A percentile compares a stretch with the other conserved stretches of the same genome.
phyloP scores from a whole-genome alignment of 1,284 basidiomycete species.

The Cryptococcus hybrid region DNA sequence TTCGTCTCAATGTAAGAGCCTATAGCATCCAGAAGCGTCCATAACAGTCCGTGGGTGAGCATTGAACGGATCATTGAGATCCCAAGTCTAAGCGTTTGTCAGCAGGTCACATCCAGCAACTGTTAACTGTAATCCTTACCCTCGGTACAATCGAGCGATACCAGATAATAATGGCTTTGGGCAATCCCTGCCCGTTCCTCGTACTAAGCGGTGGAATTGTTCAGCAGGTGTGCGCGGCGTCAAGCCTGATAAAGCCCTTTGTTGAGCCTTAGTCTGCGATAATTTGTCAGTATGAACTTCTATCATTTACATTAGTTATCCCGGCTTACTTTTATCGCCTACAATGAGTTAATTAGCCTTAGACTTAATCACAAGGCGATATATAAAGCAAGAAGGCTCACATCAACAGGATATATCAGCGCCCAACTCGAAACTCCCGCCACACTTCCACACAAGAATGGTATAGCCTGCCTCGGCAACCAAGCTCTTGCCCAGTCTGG shows the following conservation, averaged over 20 bases:
- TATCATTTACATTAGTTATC: background rate
- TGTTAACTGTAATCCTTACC: constrained; percentile 23
- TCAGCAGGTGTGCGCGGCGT: constrained; percentile 35
- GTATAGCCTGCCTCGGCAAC: constrained; percentile 41
- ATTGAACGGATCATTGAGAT: constrained; percentile 49
- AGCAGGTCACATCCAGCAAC: background rate
- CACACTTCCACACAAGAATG: constrained; percentile 47
- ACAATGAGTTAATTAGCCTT: background rate
- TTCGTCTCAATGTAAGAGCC: constrained; percentile 43
- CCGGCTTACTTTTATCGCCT: constrained; percentile 44
- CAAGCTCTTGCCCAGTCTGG: constrained; percentile 45
- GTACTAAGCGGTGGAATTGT: constrained; percentile 43
- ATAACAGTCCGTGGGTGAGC: constrained; percentile 49
- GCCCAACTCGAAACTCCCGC: constrained; percentile 50
- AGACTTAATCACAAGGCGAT: background rate
- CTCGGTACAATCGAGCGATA: constrained; percentile 44
- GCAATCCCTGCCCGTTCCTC: constrained; percentile 40
- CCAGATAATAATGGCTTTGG: constrained; percentile 45
- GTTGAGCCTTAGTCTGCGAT: constrained; percentile 47
- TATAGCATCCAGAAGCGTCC: constrained; percentile 49
- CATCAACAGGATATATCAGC: constrained; percentile 50
- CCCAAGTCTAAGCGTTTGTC: constrained; percentile 30
- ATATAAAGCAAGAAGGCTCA: constrained; percentile 23
- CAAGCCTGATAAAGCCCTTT: constrained; percentile 43
- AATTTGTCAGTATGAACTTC: background rate